Evolutionary conservation across 192 early-diverging fungal genomes (phyloP).

Genomic region (Coemansia sp.): DNA sequence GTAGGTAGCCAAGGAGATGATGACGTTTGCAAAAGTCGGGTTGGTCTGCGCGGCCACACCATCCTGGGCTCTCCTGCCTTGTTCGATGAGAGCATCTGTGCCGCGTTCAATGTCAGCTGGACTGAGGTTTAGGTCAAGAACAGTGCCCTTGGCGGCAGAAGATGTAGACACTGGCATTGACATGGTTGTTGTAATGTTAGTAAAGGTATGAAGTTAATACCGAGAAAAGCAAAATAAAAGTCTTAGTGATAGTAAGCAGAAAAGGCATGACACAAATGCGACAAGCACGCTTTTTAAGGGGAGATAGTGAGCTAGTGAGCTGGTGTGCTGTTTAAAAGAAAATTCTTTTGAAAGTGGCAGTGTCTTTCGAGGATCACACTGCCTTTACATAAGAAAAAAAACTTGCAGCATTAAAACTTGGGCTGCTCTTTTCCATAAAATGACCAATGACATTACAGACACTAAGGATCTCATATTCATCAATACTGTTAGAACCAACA

Average conservation of each 20-base stretch:
- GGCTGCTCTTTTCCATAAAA: background rate
- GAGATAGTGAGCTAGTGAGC: no score
- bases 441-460: background rate
- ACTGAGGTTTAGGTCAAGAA: background rate
- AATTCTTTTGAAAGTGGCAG: background rate
- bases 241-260: background rate
- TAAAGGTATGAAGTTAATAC: background rate
- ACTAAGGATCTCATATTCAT: background rate
- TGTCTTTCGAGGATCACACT: background rate
- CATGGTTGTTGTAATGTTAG: background rate
- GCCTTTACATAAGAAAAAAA: background rate
- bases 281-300: no score
- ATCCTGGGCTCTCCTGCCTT: slow-evolving; percentile 34
- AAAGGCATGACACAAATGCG: background rate
- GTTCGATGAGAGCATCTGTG: slow-evolving; percentile 15
- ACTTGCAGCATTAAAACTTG: background rate
- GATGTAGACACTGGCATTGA: background rate
- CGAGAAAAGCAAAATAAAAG: background rate
- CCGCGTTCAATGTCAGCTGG: background rate
- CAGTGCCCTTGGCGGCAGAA: background rate
- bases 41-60: slow-evolving; percentile 24
- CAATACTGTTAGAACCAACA: no score
- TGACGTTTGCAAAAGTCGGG: slow-evolving; percentile 45
- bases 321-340: background rate
- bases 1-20: slow-evolving; percentile 32